phyloP scores from a whole-genome alignment of 1,284 basidiomycete genomes.

The Fomitiporia mediterranea region DNA sequence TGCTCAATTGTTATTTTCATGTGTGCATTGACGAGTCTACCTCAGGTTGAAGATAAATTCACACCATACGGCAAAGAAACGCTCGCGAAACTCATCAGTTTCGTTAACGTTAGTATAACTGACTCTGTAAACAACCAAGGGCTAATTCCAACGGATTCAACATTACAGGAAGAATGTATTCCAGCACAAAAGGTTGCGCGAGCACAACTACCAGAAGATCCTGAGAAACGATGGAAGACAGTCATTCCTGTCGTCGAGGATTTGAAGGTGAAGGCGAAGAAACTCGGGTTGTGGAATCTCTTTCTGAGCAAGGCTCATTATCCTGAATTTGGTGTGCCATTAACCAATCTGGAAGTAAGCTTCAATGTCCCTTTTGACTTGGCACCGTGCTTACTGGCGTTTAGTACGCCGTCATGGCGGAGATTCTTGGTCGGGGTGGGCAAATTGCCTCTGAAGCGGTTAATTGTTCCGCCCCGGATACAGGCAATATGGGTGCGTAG shows the following conservation, averaged over 20 bases:
- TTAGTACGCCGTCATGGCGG: conserved; percentile 95
- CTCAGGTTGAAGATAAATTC: conserved; percentile 87
- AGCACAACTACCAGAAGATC: conserved; percentile 79
- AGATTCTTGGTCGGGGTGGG: conserved; percentile 83
- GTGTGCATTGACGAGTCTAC: background rate
- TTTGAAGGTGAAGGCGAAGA: conserved; percentile 85
- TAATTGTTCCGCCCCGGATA: conserved; percentile 94
- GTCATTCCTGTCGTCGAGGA: conserved; percentile 79
- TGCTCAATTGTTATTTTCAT: background rate
- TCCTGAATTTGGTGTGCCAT: conserved; percentile 80
- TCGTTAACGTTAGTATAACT: conserved; percentile 67
- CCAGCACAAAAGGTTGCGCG: conserved; percentile 79
- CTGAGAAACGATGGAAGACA: conserved; percentile 77
- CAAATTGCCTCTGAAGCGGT: conserved; percentile 81
- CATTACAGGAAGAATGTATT: conserved; percentile 75
- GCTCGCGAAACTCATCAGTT: conserved; percentile 77
- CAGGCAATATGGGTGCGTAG: conserved; percentile 85
- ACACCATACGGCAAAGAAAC: conserved; percentile 84
- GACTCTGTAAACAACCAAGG: conserved; percentile 1
- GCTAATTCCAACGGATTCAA: conserved; percentile 12
- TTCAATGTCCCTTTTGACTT: conserved; percentile 2
- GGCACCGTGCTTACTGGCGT: conserved; percentile 1
- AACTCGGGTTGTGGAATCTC: conserved; percentile 92
- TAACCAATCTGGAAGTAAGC: conserved; percentile 87
- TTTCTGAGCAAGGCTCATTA: conserved; percentile 95